Evolutionary conservation across 257 asterid genomes (phyloP).

Genomic region (Scutellaria barbata): DNA sequence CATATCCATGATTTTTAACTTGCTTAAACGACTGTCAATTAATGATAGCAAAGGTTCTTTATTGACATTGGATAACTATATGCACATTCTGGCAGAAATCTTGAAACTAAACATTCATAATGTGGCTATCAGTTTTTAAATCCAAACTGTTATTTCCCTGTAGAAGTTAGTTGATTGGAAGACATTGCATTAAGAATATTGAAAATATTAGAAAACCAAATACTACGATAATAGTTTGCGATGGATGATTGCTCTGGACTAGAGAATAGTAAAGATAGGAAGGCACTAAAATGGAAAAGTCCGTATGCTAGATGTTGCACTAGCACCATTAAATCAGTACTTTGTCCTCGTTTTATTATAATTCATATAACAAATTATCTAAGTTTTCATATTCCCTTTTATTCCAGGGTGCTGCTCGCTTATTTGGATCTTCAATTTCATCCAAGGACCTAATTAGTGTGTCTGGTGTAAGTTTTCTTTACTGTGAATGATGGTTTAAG

Average conservation of each 20-base stretch:
- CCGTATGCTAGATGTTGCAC: constrained; percentile 14
- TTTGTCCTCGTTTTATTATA: constrained; percentile 11
- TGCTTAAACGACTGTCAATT: background rate
- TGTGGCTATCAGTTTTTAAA: constrained; percentile 13
- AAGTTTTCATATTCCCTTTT: constrained; percentile 29
- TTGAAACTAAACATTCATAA: constrained; percentile 9
- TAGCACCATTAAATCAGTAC: background rate
- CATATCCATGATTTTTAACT: constrained; percentile 26
- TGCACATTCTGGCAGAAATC: constrained; percentile 1
- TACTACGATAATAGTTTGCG: constrained; percentile 20
- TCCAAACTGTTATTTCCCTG: background rate
- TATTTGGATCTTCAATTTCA: constrained; percentile 88
- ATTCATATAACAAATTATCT: constrained; percentile 1
- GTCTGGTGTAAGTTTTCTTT: constrained; percentile 77
- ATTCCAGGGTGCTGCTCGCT: constrained; percentile 95
- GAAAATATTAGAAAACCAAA: constrained; percentile 1
- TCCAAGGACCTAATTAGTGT: constrained; percentile 80
- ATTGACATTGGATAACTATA: background rate
- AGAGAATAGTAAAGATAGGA: background rate
- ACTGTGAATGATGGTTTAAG: background rate
- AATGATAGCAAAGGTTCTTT: constrained; percentile 5
- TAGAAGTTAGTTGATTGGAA: constrained; percentile 7
- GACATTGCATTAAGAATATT: constrained; percentile 4
- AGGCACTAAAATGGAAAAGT: constrained; percentile 1
- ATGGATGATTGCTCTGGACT: background rate